A percentile compares a stretch with the other conserved stretches of the same genome.
These are phyloP conservation scores for Trichoderma cornu-damae DNA, from an alignment of 2,329 filamentous ascomycete genomes.

Conservation along the genomic window DNA sequence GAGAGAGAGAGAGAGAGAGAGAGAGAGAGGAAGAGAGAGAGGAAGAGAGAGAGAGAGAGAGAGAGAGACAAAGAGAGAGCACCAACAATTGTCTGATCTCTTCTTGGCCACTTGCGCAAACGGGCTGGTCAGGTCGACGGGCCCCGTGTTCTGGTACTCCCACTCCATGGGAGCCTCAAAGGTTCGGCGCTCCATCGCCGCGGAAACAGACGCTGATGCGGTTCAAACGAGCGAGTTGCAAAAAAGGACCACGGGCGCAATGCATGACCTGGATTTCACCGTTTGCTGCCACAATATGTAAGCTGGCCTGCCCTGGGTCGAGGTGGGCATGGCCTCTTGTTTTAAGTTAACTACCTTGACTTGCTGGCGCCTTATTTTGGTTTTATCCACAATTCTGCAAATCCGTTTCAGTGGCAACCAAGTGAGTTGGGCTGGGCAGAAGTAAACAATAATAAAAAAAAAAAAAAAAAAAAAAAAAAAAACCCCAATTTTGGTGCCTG, in stretches of 20 bases:
- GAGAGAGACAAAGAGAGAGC: neutral
- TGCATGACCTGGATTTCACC: neutral
- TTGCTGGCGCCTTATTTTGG: neutral
- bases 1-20: too few species aligned
- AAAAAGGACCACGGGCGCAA: neutral
- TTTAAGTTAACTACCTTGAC: neutral
- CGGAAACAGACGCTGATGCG: neutral
- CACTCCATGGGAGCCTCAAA: constrained; percentile 62
- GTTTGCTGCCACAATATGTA: constrained; percentile 2
- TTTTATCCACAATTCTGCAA: constrained; percentile 8
- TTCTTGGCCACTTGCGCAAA: constrained; percentile 50
- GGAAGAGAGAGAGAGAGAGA: too few species aligned
- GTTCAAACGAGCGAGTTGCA: constrained; percentile 2
- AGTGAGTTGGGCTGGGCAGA: constrained; percentile 17
- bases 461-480: too few species aligned
- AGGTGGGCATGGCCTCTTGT: neutral
- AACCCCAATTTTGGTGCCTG: constrained; percentile 19
- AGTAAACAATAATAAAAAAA: too few species aligned
- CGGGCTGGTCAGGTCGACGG: constrained; percentile 56
- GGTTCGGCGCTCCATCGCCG: constrained; percentile 49
- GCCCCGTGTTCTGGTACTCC: constrained; percentile 55
- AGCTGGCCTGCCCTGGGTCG: neutral
- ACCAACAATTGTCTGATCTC: constrained; percentile 40
- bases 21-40: too few species aligned
- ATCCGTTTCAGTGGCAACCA: constrained; percentile 29